phyloP scores from a whole-genome alignment of 1,139 yeast species.

The Oligophagozyma castellii region DNA sequence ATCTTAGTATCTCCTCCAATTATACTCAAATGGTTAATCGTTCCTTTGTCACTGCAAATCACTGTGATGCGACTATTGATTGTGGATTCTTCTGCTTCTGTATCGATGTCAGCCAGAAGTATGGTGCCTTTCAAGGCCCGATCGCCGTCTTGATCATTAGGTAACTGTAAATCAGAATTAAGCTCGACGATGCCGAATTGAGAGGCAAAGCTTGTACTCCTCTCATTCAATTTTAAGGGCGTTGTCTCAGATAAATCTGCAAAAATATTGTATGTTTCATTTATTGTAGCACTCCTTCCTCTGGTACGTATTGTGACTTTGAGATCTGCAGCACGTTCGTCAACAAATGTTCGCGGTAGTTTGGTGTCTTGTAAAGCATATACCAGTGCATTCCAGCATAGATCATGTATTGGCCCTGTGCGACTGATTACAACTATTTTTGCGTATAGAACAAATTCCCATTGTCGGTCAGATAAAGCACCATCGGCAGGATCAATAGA shows the following conservation, averaged over 20 bases:
- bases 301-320: slow-evolving; percentile 39
- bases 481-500: slow-evolving; percentile 31
- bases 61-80: slow-evolving; percentile 24
- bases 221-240: slow-evolving; percentile 28
- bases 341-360: slow-evolving; percentile 55
- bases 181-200: slow-evolving; percentile 50
- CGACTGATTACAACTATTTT: slow-evolving; percentile 68
- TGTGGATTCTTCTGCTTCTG: slow-evolving; percentile 58
- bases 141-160: slow-evolving; percentile 24
- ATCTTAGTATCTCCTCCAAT: slow-evolving; percentile 34
- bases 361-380: slow-evolving; percentile 46
- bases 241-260: slow-evolving; percentile 29
- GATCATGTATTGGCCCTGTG: slow-evolving; percentile 69
- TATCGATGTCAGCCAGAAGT: slow-evolving; percentile 58
- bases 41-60: slow-evolving; percentile 21
- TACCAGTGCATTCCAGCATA: slow-evolving; percentile 58
- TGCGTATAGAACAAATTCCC: slow-evolving; percentile 56
- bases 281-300: slow-evolving; percentile 36
- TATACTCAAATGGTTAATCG: slow-evolving; percentile 27
- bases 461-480: slow-evolving; percentile 29
- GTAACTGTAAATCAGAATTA: slow-evolving; percentile 27
- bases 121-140: slow-evolving; percentile 26
- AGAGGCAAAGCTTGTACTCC: slow-evolving; percentile 36
- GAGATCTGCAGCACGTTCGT: slow-evolving; percentile 39
- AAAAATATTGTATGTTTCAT: slow-evolving; percentile 30